Evolutionary conservation across 441 rosid species (phyloP).

Genomic region (Biscutella laevigata): DNA sequence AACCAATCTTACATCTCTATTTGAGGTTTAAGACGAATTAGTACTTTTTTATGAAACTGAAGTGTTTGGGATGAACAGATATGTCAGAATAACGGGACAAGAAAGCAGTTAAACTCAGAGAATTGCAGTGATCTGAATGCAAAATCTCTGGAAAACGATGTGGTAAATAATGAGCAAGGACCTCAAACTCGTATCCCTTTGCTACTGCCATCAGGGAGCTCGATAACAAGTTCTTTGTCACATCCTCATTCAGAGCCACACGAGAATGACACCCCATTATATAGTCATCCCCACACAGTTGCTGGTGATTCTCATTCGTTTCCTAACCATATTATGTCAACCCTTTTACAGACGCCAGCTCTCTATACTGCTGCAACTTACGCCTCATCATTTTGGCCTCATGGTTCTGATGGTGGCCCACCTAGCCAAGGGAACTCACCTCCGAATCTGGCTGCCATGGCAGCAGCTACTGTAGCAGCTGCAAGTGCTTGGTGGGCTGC

Average conservation of each 20-base stretch:
- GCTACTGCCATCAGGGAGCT: constrained; percentile 47
- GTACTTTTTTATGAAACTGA: constrained; percentile 17
- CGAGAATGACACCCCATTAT: neutral
- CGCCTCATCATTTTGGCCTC: constrained; percentile 21
- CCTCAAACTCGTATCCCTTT: constrained; percentile 47
- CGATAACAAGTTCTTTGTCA: constrained; percentile 31
- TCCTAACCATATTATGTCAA: constrained; percentile 23
- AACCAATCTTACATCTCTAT: constrained; percentile 21
- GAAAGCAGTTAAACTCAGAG: constrained; percentile 36
- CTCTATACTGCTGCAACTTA: constrained; percentile 20
- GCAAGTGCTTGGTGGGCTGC: constrained; percentile 95
- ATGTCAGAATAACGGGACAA: constrained; percentile 39
- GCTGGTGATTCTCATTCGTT: constrained; percentile 13
- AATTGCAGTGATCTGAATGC: constrained; percentile 22
- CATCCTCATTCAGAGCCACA: constrained; percentile 20
- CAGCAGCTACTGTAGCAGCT: constrained; percentile 81
- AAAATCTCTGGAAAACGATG: constrained; percentile 1
- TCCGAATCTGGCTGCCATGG: constrained; percentile 64
- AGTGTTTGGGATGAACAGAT: constrained; percentile 27
- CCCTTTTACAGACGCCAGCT: constrained; percentile 26
- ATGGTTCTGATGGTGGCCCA: constrained; percentile 5
- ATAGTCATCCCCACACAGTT: constrained; percentile 6
- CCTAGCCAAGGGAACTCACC: constrained; percentile 35
- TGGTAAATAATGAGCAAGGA: constrained; percentile 36
- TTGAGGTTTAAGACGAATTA: constrained; percentile 22